A percentile compares a stretch with the other conserved stretches of the same genome.
Evolutionary conservation across 1,284 basidiomycete species (phyloP).

Genomic region (Melampsora americana): DNA sequence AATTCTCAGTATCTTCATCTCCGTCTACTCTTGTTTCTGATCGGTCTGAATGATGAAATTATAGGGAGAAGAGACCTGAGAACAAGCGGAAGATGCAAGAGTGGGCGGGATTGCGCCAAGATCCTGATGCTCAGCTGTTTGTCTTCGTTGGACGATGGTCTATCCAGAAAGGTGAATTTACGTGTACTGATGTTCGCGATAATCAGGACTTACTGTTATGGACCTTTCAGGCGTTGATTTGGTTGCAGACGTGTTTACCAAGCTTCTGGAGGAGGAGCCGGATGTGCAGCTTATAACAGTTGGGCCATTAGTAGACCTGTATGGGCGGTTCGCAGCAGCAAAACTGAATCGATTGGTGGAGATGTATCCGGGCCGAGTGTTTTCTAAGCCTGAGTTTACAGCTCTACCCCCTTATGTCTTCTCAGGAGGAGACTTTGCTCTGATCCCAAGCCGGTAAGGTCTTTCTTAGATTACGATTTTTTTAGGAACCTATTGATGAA

Average conservation of each 20-base stretch:
- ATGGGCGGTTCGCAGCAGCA: slow-evolving; percentile 86
- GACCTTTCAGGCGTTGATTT: slow-evolving; percentile 64
- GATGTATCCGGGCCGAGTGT: slow-evolving; percentile 84
- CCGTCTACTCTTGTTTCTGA: too few species aligned
- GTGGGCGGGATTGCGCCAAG: slow-evolving; percentile 85
- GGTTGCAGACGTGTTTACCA: slow-evolving; percentile 87
- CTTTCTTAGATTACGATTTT: neutral
- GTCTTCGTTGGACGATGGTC: slow-evolving; percentile 96
- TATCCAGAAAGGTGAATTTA: slow-evolving; percentile 67
- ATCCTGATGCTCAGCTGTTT: slow-evolving; percentile 79
- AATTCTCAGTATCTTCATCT: too few species aligned
- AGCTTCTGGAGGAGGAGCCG: slow-evolving; percentile 76
- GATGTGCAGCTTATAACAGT: slow-evolving; percentile 81
- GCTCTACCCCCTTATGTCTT: slow-evolving; percentile 85
- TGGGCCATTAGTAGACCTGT: slow-evolving; percentile 87
- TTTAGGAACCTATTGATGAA: neutral
- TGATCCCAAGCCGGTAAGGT: slow-evolving; percentile 64
- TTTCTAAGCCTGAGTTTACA: slow-evolving; percentile 88
- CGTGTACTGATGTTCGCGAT: too few species aligned
- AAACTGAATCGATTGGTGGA: slow-evolving; percentile 88
- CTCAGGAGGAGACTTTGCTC: slow-evolving; percentile 85
- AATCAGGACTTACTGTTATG: too few species aligned
- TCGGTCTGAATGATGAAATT: too few species aligned
- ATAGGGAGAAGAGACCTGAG: slow-evolving; percentile 71
- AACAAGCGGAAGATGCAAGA: slow-evolving; percentile 84